Conservation (phyloP, 176 grass and related monocot genomes). For the Carex cristatella region DNA sequence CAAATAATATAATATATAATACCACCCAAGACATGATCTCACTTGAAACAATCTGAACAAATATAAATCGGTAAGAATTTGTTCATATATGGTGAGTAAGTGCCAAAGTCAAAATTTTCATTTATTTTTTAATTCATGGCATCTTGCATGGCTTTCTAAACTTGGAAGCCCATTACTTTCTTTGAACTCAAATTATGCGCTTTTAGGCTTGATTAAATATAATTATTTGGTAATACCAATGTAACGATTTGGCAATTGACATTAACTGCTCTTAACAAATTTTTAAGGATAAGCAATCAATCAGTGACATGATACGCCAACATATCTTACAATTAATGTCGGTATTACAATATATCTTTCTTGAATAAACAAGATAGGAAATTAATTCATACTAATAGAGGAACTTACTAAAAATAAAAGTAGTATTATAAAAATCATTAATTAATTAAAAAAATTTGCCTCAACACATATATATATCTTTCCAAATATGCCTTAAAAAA, state of each 20-base stretch:
- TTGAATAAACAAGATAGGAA: background rate
- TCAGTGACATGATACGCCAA: background rate
- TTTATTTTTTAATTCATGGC: slow-evolving; percentile 1
- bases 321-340: background rate
- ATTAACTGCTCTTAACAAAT: background rate
- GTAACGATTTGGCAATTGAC: slow-evolving; percentile 11
- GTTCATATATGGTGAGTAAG: background rate
- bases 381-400: slow-evolving; percentile 4
- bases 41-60: slow-evolving; percentile 5
- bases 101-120: background rate
- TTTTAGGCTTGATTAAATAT: background rate
- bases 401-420: background rate
- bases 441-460: background rate
- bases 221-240: background rate
- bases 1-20: background rate
- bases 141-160: background rate
- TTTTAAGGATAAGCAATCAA: background rate
- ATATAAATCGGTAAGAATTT: slow-evolving; percentile 8
- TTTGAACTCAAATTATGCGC: background rate
- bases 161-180: slow-evolving; percentile 5
- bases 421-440: background rate
- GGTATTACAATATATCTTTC: background rate
- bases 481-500: too few species aligned
- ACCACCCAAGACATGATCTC: background rate
- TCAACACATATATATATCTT: too few species aligned